Percentiles rank a stretch among this genome's conserved stretches.
These are phyloP conservation scores for Xylaria cubensis DNA, from an alignment of 495 filamentous ascomycete genomes.

Conservation along the genomic window DNA sequence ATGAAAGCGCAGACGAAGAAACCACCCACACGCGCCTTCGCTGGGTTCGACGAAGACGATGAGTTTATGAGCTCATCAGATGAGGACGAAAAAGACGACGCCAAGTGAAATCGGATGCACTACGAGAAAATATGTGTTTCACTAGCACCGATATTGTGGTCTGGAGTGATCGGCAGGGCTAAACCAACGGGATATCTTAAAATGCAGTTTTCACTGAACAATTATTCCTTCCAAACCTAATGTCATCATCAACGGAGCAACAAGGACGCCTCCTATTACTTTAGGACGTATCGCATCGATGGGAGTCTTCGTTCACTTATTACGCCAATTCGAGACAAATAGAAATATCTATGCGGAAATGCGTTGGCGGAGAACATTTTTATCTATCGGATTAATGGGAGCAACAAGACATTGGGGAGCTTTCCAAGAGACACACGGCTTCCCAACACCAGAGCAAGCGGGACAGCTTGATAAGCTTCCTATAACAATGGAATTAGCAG, in stretches of 20 bases:
- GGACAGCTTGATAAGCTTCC: not conserved
- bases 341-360: not conserved
- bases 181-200: not conserved
- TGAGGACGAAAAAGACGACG: conserved; percentile 53
- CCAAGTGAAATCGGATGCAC: conserved; percentile 8
- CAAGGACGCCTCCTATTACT: not conserved
- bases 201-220: not conserved
- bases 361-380: not conserved
- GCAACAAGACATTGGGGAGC: not conserved
- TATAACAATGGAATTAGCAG: not conserved
- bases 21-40: conserved; percentile 63
- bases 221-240: not conserved
- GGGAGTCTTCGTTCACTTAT: not conserved
- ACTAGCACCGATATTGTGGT: not conserved
- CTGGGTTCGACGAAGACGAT: conserved; percentile 90
- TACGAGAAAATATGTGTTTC: not conserved
- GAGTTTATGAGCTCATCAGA: conserved; percentile 86
- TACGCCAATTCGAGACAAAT: not conserved
- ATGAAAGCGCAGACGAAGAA: conserved; percentile 49
- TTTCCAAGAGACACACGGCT: not conserved
- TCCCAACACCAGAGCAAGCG: not conserved
- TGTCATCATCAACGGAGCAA: not conserved
- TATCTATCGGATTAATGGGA: not conserved
- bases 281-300: not conserved
- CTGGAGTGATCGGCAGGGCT: too few relatives aligned